These are phyloP conservation scores for Aspergillus baeticus DNA, from an alignment of 495 filamentous ascomycete species.

Conservation along the genomic window DNA sequence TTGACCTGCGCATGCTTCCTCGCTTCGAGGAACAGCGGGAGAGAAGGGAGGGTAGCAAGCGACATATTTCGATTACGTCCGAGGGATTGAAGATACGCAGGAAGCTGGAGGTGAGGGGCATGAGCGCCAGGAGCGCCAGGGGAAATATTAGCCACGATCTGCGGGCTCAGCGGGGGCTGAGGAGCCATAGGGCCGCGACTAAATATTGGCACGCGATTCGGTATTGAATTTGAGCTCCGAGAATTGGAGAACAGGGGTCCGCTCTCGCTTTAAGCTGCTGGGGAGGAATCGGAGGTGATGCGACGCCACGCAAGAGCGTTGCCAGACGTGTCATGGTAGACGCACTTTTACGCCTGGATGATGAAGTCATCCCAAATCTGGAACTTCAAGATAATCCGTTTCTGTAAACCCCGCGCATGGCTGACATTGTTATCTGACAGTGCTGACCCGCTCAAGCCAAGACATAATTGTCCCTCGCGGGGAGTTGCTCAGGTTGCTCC, in stretches of 20 bases:
- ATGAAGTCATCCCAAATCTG: neutral
- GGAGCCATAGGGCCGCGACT: neutral
- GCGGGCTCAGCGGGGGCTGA: neutral
- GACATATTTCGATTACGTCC: neutral
- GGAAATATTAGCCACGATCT: neutral
- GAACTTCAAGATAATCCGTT: no score
- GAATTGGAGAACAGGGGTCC: neutral
- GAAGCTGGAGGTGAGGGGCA: neutral
- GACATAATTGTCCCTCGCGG: neutral
- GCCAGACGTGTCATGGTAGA: neutral
- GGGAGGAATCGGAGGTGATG: neutral
- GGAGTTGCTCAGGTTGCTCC: neutral
- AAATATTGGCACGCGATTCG: conserved; percentile 9
- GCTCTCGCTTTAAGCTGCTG: neutral
- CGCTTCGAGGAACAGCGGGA: conserved; percentile 71
- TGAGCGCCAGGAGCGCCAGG: neutral
- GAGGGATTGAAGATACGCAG: conserved; percentile 4
- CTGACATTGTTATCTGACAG: neutral
- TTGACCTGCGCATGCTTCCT: conserved; percentile 54
- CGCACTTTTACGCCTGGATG: neutral
- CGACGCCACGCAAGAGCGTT: neutral
- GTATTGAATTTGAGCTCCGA: neutral
- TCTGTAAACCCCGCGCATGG: neutral
- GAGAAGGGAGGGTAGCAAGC: conserved; percentile 51
- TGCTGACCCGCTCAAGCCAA: neutral